Percentiles rank a stretch among this genome's conserved stretches.
Conservation (phyloP, 2,329 filamentous ascomycete species). For the Aspergillus texensis region DNA sequence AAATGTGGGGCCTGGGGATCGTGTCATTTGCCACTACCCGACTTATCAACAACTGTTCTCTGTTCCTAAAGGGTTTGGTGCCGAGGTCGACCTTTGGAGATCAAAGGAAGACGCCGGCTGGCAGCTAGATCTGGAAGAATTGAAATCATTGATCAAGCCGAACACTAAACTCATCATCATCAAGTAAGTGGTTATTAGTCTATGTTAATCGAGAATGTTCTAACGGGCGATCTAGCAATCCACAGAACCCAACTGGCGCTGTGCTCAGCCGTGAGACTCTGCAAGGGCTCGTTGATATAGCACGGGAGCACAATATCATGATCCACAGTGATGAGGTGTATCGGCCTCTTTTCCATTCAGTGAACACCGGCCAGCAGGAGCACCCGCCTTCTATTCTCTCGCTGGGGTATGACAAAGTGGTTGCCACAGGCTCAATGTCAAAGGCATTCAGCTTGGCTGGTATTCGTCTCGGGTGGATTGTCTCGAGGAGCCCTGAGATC, state of each 20-base stretch:
- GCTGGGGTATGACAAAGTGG: constrained; percentile 66
- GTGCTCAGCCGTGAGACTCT: constrained; percentile 64
- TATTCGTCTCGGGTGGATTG: constrained; percentile 77
- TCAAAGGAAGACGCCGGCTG: constrained; percentile 66
- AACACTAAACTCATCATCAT: constrained; percentile 63
- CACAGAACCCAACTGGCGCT: constrained; percentile 79
- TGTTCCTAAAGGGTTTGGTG: constrained; percentile 73
- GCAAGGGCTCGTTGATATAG: constrained; percentile 63
- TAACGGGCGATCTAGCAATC: constrained; percentile 54
- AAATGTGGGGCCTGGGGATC: constrained; percentile 72
- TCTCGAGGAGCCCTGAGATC: constrained; percentile 61
- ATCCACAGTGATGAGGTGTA: constrained; percentile 81
- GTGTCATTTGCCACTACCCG: constrained; percentile 84
- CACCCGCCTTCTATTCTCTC: constrained; percentile 68
- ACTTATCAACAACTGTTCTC: constrained; percentile 85
- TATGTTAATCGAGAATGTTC: background rate
- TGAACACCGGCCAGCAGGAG: constrained; percentile 46
- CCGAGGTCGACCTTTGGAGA: constrained; percentile 76
- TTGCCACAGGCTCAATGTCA: constrained; percentile 76
- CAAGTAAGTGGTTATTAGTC: constrained; percentile 44
- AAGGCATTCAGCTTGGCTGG: constrained; percentile 80
- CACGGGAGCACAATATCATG: constrained; percentile 62
- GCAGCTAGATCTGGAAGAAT: constrained; percentile 66
- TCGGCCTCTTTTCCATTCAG: constrained; percentile 72
- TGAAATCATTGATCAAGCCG: constrained; percentile 62